These are phyloP conservation scores for Ambrosia artemisiifolia DNA, from an alignment of 129 eudicot species.

Conservation along the genomic window DNA sequence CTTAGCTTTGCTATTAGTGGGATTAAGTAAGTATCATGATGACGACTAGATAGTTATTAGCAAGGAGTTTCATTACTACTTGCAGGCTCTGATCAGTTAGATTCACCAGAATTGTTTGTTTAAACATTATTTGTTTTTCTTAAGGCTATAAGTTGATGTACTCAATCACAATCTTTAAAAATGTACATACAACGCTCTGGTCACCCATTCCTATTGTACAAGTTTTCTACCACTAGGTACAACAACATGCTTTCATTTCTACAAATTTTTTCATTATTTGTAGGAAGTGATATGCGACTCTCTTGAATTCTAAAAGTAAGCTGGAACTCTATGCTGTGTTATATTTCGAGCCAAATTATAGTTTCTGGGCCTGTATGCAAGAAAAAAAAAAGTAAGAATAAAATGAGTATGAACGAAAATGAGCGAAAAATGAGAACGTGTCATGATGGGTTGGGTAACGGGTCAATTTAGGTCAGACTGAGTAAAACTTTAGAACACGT, in stretches of 20 bases:
- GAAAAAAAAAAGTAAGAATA: not conserved
- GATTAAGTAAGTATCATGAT: too few relatives aligned
- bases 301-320: slow-evolving; percentile 18
- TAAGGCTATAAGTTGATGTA: not conserved
- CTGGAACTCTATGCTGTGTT: slow-evolving; percentile 15
- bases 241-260: slow-evolving; percentile 11
- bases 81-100: too few relatives aligned
- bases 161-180: not conserved
- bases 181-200: not conserved
- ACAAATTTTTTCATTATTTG: not conserved
- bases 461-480: not conserved
- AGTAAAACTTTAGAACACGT: not conserved
- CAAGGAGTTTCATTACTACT: too few relatives aligned
- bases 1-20: too few relatives aligned
- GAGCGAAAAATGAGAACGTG: not conserved
- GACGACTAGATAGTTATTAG: too few relatives aligned
- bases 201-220: slow-evolving; percentile 11
- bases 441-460: not conserved
- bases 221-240: slow-evolving; percentile 12
- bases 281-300: not conserved
- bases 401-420: slow-evolving; percentile 1
- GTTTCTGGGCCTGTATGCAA: slow-evolving; percentile 18
- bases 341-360: slow-evolving; percentile 6
- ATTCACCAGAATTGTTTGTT: too few relatives aligned
- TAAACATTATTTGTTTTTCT: not conserved